Evolutionary conservation across 768 basidiomycete species (phyloP).

Genomic region (Hirschioporus abietinus): DNA sequence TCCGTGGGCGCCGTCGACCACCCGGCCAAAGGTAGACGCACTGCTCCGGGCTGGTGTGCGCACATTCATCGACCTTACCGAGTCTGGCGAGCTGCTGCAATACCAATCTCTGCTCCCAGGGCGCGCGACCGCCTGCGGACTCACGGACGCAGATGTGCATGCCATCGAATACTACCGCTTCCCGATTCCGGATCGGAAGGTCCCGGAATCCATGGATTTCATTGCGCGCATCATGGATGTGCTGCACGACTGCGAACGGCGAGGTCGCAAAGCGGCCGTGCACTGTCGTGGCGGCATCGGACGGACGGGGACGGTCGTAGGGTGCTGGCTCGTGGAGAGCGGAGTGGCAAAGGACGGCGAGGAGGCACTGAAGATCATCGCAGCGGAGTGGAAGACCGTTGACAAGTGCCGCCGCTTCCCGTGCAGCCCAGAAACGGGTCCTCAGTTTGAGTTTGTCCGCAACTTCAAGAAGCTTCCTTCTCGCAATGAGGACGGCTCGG

Average conservation of each 20-base stretch:
- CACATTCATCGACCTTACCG: slow-evolving; percentile 83
- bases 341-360: slow-evolving; percentile 55
- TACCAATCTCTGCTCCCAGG: slow-evolving; percentile 52
- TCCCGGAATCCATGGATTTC: slow-evolving; percentile 54
- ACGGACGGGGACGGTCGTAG: slow-evolving; percentile 55
- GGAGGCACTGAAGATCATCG: slow-evolving; percentile 61
- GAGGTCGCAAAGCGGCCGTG: slow-evolving; percentile 61
- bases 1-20: slow-evolving; percentile 60
- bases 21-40: slow-evolving; percentile 66
- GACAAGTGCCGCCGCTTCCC: slow-evolving; percentile 75
- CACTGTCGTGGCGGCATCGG: slow-evolving; percentile 81
- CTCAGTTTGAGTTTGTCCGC: slow-evolving; percentile 71
- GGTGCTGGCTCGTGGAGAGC: slow-evolving; percentile 74
- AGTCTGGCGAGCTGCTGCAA: slow-evolving; percentile 66
- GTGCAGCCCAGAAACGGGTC: slow-evolving; percentile 73
- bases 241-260: slow-evolving; percentile 51
- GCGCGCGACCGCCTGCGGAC: slow-evolving; percentile 50
- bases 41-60: slow-evolving; percentile 68
- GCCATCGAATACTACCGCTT: slow-evolving; percentile 73
- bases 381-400: slow-evolving; percentile 65
- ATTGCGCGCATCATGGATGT: slow-evolving; percentile 57
- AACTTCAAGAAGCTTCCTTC: slow-evolving; percentile 34
- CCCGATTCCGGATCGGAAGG: slow-evolving; percentile 67
- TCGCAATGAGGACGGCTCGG: neutral
- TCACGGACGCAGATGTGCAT: slow-evolving; percentile 32